Base-by-base conservation (phyloP, 2,329 filamentous ascomycete species). In the Ascocoryne sarcoides region DNA sequence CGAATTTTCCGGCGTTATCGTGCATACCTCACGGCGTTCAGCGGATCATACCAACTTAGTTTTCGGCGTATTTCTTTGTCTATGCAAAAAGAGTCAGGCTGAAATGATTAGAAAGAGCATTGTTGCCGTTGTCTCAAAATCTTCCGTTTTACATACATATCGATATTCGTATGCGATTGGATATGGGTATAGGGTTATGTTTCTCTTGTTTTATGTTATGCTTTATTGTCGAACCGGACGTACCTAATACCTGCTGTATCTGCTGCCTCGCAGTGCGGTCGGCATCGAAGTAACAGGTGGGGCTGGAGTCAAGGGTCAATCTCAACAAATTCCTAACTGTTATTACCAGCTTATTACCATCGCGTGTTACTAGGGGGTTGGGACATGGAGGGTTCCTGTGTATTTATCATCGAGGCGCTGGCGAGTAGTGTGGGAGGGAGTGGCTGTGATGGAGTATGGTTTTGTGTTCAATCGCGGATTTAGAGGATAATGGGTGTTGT, bases 21-120 rank as follows among this genome's bases (percentile, higher is more conserved):
- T 52, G 54, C 55, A 58, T 56, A 53, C 47, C 51, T 50, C 42
- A 41, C 44, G 55, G 56, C 55, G 55, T 57, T 59, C 47, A 54
- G 47, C 48, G 54, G 51, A 52, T 53, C 53, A 55, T 56, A 55
- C 48, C 51, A 54, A 37, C 46, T 53, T 43, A 49, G 38, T 43
- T 53, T 47, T 44, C 19, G 48, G 49, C 44, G 42, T 47, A 39
- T 52, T 51, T 17, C 46, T 45, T 54, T 55, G 40, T 57, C 49
- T 43, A 55, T 56, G 50, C 50, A 50, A 56, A 58, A 57, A 53
- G 51, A 55, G 45, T 48, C 42, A 32, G 45, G 41, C 49, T 43
- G 41, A 35, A 47, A 48, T 43, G 48, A 49, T 51, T 55, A 54
- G 53, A 56, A 47, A 49, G 53, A 52, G 45, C 37, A 42, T 42